Conservation (phyloP, 1,284 basidiomycete genomes). For the Naganishia liquefaciens region DNA sequence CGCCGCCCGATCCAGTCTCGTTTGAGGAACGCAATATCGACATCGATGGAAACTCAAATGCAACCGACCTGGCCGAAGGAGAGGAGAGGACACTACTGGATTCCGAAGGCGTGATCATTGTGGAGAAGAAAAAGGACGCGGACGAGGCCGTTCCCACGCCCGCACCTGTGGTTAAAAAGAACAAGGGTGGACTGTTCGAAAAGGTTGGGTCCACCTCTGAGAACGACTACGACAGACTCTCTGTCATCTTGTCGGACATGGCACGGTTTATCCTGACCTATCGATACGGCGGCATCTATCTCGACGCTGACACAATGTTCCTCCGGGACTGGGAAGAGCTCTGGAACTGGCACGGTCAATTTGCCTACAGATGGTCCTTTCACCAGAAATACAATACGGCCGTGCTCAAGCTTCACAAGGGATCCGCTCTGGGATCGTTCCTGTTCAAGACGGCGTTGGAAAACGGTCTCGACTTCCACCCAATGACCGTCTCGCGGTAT, state of each 20-base stretch:
- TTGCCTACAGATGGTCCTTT: conserved; percentile 81
- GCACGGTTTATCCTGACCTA: conserved; percentile 81
- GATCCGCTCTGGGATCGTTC: conserved; percentile 75
- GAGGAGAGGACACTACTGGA: conserved; percentile 23
- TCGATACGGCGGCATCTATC: conserved; percentile 80
- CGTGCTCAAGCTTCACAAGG: conserved; percentile 77
- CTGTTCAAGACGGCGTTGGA: conserved; percentile 80
- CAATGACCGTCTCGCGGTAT: conserved; percentile 78
- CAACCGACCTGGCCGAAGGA: conserved; percentile 7
- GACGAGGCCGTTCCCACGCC: conserved; percentile 40
- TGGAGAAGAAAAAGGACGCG: conserved; percentile 39
- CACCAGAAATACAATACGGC: conserved; percentile 82
- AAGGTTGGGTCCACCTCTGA: conserved; percentile 74
- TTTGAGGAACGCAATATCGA: conserved; percentile 28
- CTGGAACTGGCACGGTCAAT: conserved; percentile 83
- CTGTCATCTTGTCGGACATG: conserved; percentile 82
- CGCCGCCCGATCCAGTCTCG: conserved; percentile 32
- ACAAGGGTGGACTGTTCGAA: conserved; percentile 66
- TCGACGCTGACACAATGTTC: conserved; percentile 83
- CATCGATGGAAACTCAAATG: conserved; percentile 23
- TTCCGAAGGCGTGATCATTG: conserved; percentile 38
- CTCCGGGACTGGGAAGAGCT: conserved; percentile 89
- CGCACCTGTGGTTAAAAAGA: conserved; percentile 43
- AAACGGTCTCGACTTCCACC: conserved; percentile 82
- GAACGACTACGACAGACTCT: conserved; percentile 72